Evolutionary conservation across 2,329 filamentous ascomycete species (phyloP).

Genomic region (Sporothrix humicola): DNA sequence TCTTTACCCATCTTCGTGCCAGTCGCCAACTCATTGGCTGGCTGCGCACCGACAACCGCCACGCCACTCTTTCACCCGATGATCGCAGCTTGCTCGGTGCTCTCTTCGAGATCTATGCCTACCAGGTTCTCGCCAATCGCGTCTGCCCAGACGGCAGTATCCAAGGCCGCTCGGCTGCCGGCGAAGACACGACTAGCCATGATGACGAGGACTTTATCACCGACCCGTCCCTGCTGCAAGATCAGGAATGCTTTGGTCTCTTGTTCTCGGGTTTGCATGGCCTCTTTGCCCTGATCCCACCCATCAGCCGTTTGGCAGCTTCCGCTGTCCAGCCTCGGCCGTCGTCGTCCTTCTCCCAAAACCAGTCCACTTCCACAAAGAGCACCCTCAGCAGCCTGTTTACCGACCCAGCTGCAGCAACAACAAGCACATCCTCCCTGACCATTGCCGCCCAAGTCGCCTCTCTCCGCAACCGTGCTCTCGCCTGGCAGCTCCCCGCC

Average conservation of each 20-base stretch:
- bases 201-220: constrained; percentile 38
- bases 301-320: constrained; percentile 34
- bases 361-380: too few species aligned
- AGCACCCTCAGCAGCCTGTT: constrained; percentile 23
- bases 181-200: constrained; percentile 14
- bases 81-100: constrained; percentile 35
- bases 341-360: background rate
- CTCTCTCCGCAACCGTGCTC: constrained; percentile 32
- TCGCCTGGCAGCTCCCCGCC: constrained; percentile 36
- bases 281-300: constrained; percentile 37
- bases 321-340: background rate
- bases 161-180: constrained; percentile 25
- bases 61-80: constrained; percentile 25
- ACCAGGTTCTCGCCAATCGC: constrained; percentile 36
- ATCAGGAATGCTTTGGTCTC: constrained; percentile 36
- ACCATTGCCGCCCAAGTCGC: constrained; percentile 16
- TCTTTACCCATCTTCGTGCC: constrained; percentile 39
- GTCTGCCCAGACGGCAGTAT: constrained; percentile 34
- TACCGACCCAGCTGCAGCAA: background rate
- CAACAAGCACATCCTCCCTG: background rate
- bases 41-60: constrained; percentile 39
- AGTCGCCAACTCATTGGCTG: constrained; percentile 39
- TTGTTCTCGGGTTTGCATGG: constrained; percentile 38
- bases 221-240: constrained; percentile 34
- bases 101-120: constrained; percentile 38